Conservation (phyloP, 1,139 yeast species). For the Kazachstania sp. region DNA sequence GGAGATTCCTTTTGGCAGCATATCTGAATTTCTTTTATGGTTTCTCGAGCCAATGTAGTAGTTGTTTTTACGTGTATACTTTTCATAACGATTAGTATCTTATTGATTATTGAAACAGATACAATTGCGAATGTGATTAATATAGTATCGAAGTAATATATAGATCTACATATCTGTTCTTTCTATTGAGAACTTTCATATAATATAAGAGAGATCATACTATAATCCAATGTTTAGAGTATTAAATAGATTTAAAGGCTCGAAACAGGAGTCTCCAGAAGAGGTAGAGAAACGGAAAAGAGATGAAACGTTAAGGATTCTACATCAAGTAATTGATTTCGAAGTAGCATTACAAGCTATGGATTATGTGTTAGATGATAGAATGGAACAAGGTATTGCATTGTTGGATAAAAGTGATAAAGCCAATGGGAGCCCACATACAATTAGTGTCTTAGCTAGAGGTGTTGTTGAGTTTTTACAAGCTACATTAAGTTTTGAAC, state of each 20-base stretch:
- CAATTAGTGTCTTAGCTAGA: conserved; percentile 62
- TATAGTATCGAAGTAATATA: too few species aligned
- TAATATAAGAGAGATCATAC: too few species aligned
- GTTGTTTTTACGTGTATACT: too few species aligned
- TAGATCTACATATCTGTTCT: too few species aligned
- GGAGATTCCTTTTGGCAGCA: background rate
- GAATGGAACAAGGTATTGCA: conserved; percentile 59
- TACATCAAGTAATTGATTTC: conserved; percentile 44
- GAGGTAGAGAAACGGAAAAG: background rate
- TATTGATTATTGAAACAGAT: too few species aligned
- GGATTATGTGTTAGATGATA: conserved; percentile 85
- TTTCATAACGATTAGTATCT: too few species aligned
- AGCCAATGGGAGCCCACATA: conserved; percentile 36
- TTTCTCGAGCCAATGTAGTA: too few species aligned
- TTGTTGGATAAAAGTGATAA: conserved; percentile 37
- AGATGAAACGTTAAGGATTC: conserved; percentile 12
- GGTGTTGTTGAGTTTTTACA: conserved; percentile 87
- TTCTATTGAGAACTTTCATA: too few species aligned
- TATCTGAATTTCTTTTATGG: background rate
- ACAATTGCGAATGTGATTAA: too few species aligned
- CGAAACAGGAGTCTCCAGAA: background rate
- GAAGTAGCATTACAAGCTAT: conserved; percentile 80
- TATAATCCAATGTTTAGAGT: conserved; percentile 4
- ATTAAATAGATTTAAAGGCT: conserved; percentile 3
- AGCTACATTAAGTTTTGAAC: conserved; percentile 88